Evolutionary conservation across 1,284 basidiomycete genomes (phyloP).

Genomic region (Naganishia liquefaciens): DNA sequence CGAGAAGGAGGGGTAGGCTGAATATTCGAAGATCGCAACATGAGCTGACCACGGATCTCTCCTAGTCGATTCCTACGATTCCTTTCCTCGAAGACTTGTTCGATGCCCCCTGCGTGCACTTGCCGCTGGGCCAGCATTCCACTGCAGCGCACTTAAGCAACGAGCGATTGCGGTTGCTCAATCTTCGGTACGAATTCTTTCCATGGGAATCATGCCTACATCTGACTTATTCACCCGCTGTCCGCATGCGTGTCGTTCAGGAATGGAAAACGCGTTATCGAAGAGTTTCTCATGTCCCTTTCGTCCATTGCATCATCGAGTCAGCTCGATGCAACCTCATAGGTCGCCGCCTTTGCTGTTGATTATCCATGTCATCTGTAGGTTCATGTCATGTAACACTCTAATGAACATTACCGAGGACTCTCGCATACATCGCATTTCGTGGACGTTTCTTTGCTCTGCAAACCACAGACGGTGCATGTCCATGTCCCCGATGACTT

Average conservation of each 20-base stretch:
- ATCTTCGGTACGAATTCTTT: slow-evolving; percentile 47
- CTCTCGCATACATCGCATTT: slow-evolving; percentile 27
- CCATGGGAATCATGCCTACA: not conserved
- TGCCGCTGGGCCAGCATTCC: slow-evolving; percentile 48
- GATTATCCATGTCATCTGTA: not conserved
- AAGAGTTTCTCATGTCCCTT: slow-evolving; percentile 42
- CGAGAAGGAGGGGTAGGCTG: slow-evolving; percentile 84
- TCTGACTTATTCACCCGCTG: too few species aligned
- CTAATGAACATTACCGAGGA: slow-evolving; percentile 15
- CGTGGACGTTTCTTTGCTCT: slow-evolving; percentile 23
- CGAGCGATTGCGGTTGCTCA: slow-evolving; percentile 54
- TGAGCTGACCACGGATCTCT: slow-evolving; percentile 21
- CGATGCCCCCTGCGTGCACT: slow-evolving; percentile 54
- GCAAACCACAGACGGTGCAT: slow-evolving; percentile 7
- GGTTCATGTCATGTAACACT: not conserved
- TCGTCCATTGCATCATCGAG: slow-evolving; percentile 11
- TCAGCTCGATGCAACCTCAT: not conserved
- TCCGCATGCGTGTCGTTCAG: slow-evolving; percentile 25
- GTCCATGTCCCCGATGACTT: slow-evolving; percentile 19
- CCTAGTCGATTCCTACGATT: slow-evolving; percentile 71
- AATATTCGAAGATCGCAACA: too few species aligned
- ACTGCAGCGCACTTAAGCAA: slow-evolving; percentile 54
- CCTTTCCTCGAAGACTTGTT: slow-evolving; percentile 92
- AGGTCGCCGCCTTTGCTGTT: not conserved
- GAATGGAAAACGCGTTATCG: slow-evolving; percentile 52